A percentile compares a stretch with the other conserved stretches of the same genome.
phyloP scores from a whole-genome alignment of 2,329 filamentous ascomycete genomes.

The Fusarium coicis region DNA sequence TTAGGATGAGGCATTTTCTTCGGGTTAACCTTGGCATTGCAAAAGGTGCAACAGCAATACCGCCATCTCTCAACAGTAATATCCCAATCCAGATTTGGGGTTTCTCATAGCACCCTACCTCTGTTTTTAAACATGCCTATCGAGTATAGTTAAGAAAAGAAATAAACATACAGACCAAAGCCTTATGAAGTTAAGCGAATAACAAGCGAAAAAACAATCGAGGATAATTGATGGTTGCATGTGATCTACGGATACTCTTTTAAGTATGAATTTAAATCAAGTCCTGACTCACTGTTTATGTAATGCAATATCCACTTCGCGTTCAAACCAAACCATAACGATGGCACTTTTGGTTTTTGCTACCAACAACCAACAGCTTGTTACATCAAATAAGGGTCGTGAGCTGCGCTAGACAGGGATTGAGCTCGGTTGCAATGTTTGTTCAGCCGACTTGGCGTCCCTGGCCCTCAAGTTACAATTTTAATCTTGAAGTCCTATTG shows the following conservation, averaged over 20 bases:
- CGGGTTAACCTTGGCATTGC: neutral
- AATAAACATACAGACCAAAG: neutral
- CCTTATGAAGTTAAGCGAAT: accelerated
- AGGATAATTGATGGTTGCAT: too few relatives aligned
- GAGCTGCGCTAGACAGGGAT: neutral
- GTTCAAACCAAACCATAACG: too few relatives aligned
- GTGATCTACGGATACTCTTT: neutral
- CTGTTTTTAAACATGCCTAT: accelerated
- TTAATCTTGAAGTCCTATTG: neutral
- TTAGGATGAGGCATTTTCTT: neutral
- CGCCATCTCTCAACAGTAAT: neutral
- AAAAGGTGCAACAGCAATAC: neutral
- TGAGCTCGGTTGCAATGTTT: neutral
- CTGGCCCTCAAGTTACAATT: neutral
- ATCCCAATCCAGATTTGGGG: neutral
- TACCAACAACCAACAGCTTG: neutral
- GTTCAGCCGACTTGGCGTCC: neutral
- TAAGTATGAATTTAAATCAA: accelerated
- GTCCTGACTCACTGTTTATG: accelerated
- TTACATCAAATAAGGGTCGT: neutral
- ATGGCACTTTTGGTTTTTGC: neutral
- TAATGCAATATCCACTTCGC: neutral
- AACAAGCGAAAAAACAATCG: accelerated
- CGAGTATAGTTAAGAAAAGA: neutral
- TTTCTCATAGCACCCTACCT: neutral